Evolutionary conservation across 495 filamentous ascomycete genomes (phyloP).

Genomic region (Aspergillus nidulans): DNA sequence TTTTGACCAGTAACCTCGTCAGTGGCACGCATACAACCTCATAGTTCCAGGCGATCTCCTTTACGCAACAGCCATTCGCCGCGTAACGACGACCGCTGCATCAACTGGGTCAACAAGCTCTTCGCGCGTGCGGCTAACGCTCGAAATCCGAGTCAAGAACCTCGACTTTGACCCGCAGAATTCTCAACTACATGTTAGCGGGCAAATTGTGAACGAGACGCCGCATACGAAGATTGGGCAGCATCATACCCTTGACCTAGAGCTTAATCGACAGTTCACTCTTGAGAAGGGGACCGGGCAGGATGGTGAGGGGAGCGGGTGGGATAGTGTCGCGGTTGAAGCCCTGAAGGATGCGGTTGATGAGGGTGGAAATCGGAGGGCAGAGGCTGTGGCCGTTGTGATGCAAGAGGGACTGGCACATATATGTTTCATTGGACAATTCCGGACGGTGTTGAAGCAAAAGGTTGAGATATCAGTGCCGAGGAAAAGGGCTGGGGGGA

Average conservation of each 20-base stretch:
- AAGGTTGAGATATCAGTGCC: slow-evolving; percentile 80
- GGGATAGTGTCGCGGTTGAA: slow-evolving; percentile 85
- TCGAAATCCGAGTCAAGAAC: slow-evolving; percentile 74
- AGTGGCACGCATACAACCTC: slow-evolving; percentile 98
- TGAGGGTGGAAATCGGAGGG: slow-evolving; percentile 61
- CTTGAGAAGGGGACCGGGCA: slow-evolving; percentile 57
- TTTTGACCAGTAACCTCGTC: not conserved
- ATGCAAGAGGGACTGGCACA: slow-evolving; percentile 95
- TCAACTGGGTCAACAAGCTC: slow-evolving; percentile 69
- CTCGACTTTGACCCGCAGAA: slow-evolving; percentile 88
- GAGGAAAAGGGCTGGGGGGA: slow-evolving; percentile 59
- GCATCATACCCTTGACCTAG: slow-evolving; percentile 87
- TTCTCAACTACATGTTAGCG: slow-evolving; percentile 78
- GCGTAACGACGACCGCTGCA: slow-evolving; percentile 61
- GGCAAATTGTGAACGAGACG: slow-evolving; percentile 78
- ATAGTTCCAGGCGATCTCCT: slow-evolving; percentile 76
- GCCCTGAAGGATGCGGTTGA: slow-evolving; percentile 74
- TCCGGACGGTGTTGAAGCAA: slow-evolving; percentile 83
- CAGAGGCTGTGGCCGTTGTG: slow-evolving; percentile 79
- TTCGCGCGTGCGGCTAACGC: slow-evolving; percentile 68
- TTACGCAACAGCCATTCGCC: slow-evolving; percentile 77
- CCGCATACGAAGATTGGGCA: slow-evolving; percentile 76
- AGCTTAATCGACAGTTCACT: slow-evolving; percentile 83
- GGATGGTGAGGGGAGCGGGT: slow-evolving; percentile 56
- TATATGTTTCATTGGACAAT: slow-evolving; percentile 88